Evolutionary conservation across 139 green algal genomes (phyloP).

Genomic region (Ostreobium quekettii): DNA sequence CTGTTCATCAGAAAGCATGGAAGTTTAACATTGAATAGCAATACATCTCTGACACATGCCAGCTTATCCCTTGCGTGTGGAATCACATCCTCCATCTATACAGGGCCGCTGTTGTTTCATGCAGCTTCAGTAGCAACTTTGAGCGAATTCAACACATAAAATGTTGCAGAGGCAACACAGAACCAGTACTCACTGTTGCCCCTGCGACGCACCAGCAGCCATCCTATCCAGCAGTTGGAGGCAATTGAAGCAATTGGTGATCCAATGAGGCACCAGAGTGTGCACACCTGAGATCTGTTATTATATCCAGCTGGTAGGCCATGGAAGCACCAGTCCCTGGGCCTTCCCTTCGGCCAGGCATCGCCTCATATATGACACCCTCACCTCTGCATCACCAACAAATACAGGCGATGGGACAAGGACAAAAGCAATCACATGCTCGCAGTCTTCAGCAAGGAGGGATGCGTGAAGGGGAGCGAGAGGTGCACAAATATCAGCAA

Average conservation of each 20-base stretch:
- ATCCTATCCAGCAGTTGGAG: too few relatives aligned
- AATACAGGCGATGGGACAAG: slow-evolving; percentile 8
- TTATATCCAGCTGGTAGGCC: background rate
- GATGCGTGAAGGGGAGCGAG: background rate
- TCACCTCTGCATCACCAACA: slow-evolving; percentile 18
- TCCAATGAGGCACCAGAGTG: background rate
- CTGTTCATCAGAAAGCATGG: too few relatives aligned
- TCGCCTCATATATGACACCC: background rate
- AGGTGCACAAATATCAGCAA: background rate
- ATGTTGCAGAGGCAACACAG: background rate
- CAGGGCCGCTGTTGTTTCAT: background rate
- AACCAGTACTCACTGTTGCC: background rate
- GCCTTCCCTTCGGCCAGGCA: background rate
- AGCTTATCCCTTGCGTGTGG: too few relatives aligned
- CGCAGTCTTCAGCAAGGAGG: background rate
- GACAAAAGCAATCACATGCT: background rate
- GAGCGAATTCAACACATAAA: background rate
- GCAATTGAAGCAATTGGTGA: too few relatives aligned
- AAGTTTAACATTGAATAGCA: too few relatives aligned
- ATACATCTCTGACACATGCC: too few relatives aligned
- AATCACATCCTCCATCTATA: too few relatives aligned
- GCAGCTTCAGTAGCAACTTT: background rate
- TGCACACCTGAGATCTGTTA: background rate
- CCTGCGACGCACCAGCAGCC: background rate
- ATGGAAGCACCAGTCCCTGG: too few relatives aligned